Conservation (phyloP, 2,329 filamentous ascomycete species). For the Aspergillus aculeatinus region DNA sequence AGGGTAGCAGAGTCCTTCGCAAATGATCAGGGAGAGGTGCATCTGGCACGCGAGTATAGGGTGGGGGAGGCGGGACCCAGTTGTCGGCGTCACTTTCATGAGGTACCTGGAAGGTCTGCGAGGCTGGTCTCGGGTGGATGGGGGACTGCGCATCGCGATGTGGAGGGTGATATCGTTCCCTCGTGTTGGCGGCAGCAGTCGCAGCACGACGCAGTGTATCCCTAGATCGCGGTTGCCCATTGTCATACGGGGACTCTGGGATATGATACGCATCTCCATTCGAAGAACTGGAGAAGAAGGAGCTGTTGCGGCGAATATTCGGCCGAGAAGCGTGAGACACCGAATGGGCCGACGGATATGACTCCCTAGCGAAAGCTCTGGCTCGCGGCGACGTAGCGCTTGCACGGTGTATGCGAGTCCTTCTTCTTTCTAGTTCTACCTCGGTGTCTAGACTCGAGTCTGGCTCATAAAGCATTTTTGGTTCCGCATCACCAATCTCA, state of each 20-base stretch:
- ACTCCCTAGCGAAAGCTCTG: constrained; percentile 21
- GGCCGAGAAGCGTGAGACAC: constrained; percentile 16
- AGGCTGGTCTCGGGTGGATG: constrained; percentile 44
- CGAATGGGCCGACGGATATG: constrained; percentile 25
- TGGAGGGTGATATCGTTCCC: constrained; percentile 62
- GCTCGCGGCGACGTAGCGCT: constrained; percentile 40
- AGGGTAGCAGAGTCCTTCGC: constrained; percentile 34
- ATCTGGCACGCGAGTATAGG: constrained; percentile 55
- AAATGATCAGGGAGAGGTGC: constrained; percentile 40
- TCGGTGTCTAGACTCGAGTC: constrained; percentile 72
- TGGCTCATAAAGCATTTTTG: constrained; percentile 71
- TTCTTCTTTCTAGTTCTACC: constrained; percentile 73
- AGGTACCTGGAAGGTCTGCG: constrained; percentile 58
- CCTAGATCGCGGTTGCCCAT: constrained; percentile 68
- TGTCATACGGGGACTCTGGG: constrained; percentile 70
- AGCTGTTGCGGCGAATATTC: constrained; percentile 26
- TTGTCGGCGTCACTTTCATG: constrained; percentile 87
- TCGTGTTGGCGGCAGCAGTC: constrained; percentile 70
- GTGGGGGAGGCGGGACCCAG: constrained; percentile 82
- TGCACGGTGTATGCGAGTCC: constrained; percentile 65
- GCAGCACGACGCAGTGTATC: constrained; percentile 71
- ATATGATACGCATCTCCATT: constrained; percentile 52
- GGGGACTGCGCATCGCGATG: constrained; percentile 23
- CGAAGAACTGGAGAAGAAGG: constrained; percentile 27
- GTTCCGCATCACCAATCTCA: constrained; percentile 69